phyloP scores from a whole-genome alignment of 495 filamentous ascomycete genomes.

The Aspergillus sparsus region DNA sequence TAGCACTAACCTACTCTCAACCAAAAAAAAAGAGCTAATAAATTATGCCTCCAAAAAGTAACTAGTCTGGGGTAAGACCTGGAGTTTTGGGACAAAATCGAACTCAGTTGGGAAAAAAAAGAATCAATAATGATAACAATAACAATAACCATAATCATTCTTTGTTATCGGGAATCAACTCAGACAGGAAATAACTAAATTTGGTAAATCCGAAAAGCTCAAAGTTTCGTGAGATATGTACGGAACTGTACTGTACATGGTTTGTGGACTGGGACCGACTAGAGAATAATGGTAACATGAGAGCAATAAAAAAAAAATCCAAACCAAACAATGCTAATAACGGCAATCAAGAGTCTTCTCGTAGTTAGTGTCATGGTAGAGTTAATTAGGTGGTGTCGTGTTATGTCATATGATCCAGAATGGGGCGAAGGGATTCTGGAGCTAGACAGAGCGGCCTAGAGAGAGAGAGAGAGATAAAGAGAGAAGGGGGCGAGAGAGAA shows the following conservation, averaged over 20 bases:
- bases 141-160: not conserved
- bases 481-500: not conserved
- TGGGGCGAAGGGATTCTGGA: conserved; percentile 5
- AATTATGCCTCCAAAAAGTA: not conserved
- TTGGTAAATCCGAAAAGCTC: too few species aligned
- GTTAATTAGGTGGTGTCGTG: conserved; percentile 3
- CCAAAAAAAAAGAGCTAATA: too few species aligned
- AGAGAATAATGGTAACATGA: not conserved
- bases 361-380: conserved; percentile 7
- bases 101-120: not conserved
- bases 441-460: not conserved
- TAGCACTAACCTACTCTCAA: too few species aligned
- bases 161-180: not conserved
- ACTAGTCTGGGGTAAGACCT: not conserved
- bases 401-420: conserved; percentile 15
- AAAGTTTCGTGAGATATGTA: too few species aligned
- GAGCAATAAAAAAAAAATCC: not conserved
- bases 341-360: not conserved
- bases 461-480: not conserved
- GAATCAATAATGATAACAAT: not conserved
- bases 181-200: not conserved
- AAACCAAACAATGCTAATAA: not conserved
- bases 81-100: not conserved
- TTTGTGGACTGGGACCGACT: too few species aligned
- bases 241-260: too few species aligned